Percentiles rank a stretch among this genome's conserved stretches.
phyloP scores from a whole-genome alignment of 2,329 filamentous ascomycete species.

The Colletotrichum tamarilloi region DNA sequence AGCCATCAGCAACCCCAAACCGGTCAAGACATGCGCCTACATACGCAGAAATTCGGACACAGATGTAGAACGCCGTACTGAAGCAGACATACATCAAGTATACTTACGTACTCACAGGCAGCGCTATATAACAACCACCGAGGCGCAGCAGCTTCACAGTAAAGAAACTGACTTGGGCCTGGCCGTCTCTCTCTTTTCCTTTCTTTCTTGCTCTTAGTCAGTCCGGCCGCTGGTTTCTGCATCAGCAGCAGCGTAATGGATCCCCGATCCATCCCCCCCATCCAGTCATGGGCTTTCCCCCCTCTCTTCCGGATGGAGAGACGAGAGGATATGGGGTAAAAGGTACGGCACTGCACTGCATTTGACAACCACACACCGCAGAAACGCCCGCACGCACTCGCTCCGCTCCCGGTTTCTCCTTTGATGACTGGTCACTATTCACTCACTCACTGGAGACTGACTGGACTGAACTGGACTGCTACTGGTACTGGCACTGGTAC shows the following conservation, averaged over 20 bases:
- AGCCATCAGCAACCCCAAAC: not conserved
- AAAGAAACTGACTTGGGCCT: not conserved
- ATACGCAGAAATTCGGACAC: too few species aligned
- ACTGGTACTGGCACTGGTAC: not conserved
- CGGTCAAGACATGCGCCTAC: not conserved
- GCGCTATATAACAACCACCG: too few species aligned
- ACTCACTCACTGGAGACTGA: too few species aligned
- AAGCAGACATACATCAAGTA: not conserved
- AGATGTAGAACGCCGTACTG: not conserved
- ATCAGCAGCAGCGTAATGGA: not conserved
- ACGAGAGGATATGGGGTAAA: not conserved
- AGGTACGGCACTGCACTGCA: not conserved
- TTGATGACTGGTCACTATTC: not conserved
- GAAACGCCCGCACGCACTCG: not conserved
- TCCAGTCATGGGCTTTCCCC: too few species aligned
- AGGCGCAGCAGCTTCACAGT: not conserved
- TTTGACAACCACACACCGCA: not conserved
- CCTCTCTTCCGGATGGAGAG: not conserved
- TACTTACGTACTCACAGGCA: not conserved
- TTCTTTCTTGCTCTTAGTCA: not conserved
- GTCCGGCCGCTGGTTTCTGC: not conserved
- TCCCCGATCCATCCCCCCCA: too few species aligned
- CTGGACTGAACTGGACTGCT: too few species aligned
- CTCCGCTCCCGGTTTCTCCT: not conserved
- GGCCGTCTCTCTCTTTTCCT: not conserved